Base-by-base conservation (phyloP, 108 stramenopile genomes). In the Conticribra guillardii region DNA sequence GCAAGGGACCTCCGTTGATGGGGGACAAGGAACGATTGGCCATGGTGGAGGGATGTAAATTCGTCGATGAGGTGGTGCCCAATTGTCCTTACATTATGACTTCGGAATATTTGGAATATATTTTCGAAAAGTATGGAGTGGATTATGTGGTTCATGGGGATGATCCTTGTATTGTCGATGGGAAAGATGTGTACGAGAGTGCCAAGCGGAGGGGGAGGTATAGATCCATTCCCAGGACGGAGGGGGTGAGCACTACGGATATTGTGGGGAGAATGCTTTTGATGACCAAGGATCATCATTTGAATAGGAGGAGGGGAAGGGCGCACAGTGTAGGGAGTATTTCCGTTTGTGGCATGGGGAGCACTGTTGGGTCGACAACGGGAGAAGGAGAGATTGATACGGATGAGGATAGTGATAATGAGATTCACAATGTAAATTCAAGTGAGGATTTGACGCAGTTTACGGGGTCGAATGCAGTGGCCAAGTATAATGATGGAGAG, bases 241-340 rank as follows among this genome's bases (percentile, higher is more conserved):
- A 99, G 74, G 99, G 99, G 11, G 97, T 99, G 29, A 95, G 93
- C 29, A 99, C 99, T 0, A 99, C 98, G 0, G 99, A 99, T 68
- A 96, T 99, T 64, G 97, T 99, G 7, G 99, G 99, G n/a, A 73
- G 99, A 18, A 98, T 99, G 96, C 63, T 99, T 32, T 71, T 96
- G 15, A 85, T 96, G 81, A 95, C 91, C 16, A 91, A 87, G 61
- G 92, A 94, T 27, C 97, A 97, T 79, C 96, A 99, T 71, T 66
- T 89, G 53, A 62, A 62, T 45, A 11, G 74, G 29, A 32, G 57
- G 59, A 47, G 31, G 59, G 41, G 31, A 21, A 49, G 69, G 52
- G 58, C 60, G 32, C 62, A 57, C 16, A 76, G 76, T 52, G 60
- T 69, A 17, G 76, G 76, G 2, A 64, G 76, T 50, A 26, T 56